Base-by-base conservation (phyloP, 352 stramenopile genomes). In the Pythium myriotylum region DNA sequence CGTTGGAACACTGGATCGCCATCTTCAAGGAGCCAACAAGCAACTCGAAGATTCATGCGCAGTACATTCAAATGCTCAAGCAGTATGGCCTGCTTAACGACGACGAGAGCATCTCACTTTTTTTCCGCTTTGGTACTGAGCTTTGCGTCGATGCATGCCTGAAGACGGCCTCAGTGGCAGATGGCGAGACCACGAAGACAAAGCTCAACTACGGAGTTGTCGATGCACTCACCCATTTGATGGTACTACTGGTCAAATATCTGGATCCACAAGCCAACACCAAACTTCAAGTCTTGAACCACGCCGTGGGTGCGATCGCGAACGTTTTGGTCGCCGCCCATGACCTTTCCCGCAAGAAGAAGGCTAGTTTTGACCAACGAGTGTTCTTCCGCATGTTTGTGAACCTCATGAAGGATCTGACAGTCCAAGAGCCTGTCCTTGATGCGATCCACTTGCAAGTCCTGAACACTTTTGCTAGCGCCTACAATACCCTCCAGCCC, bases 381-480 rank as follows among this genome's bases (percentile, higher is more conserved):
- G 97, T 98, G 33, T 99, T 98, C 85, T 99, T 99, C 77, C 90
- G 97, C 49, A 84, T 99, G 72, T 92, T 99, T 19, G 86, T 98
- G 24, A 98, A 99, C 77, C 82, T 99, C 27, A 90, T 99, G 48
- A 97, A 98, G 63, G 97, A 99, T 62, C 68, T 99, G 51, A 99
- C 98, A 49, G 88, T 92, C 20, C 94, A 97, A 33, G 95, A 98
- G 68, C 91, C 91, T 0, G 80, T 87, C 20, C 74, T 99, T 16
- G 96, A 99, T 54, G 78, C 88, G 24, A 98, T 98, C 62, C 96
- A 97, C 45, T 71, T 97, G 17, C 88, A 94, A 62, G 92, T 99
- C 49, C 86, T 99, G 20, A 97, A 97, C 70, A 97, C 97, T 14
- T 99, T 99, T 80, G 95, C 94, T 10, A 97, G 94, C 48, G 93